phyloP scores from a whole-genome alignment of 768 basidiomycete genomes.

The Xerocomus spinulosus region DNA sequence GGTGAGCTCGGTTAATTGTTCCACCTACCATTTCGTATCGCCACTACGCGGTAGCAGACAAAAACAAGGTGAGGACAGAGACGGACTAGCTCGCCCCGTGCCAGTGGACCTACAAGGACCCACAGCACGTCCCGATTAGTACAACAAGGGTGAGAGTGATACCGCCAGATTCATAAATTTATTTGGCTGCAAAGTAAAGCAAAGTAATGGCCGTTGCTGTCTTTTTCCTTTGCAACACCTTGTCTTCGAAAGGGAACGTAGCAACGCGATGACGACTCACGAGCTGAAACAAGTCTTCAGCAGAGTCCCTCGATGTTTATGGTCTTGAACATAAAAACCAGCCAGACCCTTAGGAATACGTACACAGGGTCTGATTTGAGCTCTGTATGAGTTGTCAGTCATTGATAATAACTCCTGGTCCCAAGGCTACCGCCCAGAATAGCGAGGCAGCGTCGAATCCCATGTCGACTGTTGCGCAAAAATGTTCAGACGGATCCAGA shows the following conservation, averaged over 20 bases:
- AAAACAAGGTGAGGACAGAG: slow-evolving; percentile 10
- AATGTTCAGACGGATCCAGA: too few relatives aligned
- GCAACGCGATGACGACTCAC: background rate
- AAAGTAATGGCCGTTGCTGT: background rate
- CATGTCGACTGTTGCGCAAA: too few relatives aligned
- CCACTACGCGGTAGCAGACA: slow-evolving; percentile 10
- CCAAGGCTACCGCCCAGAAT: too few relatives aligned
- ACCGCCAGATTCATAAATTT: background rate
- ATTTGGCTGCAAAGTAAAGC: background rate
- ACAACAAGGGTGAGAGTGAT: slow-evolving; percentile 12
- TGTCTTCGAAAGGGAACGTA: slow-evolving; percentile 8
- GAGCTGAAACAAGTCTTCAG: background rate
- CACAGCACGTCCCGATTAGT: slow-evolving; percentile 14
- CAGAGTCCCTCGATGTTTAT: background rate
- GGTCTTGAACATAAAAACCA: background rate
- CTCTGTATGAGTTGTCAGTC: too few relatives aligned
- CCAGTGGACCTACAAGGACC: slow-evolving; percentile 24
- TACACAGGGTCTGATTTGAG: too few relatives aligned
- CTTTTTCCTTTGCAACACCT: slow-evolving; percentile 10
- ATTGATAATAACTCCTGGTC: too few relatives aligned
- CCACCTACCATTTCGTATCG: slow-evolving; percentile 5
- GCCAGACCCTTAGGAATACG: too few relatives aligned
- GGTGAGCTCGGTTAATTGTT: slow-evolving; percentile 1
- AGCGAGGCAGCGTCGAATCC: too few relatives aligned
- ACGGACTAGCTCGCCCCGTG: background rate